These are phyloP conservation scores for Tricholoma terreum DNA, from an alignment of 768 basidiomycete genomes.

Conservation along the genomic window DNA sequence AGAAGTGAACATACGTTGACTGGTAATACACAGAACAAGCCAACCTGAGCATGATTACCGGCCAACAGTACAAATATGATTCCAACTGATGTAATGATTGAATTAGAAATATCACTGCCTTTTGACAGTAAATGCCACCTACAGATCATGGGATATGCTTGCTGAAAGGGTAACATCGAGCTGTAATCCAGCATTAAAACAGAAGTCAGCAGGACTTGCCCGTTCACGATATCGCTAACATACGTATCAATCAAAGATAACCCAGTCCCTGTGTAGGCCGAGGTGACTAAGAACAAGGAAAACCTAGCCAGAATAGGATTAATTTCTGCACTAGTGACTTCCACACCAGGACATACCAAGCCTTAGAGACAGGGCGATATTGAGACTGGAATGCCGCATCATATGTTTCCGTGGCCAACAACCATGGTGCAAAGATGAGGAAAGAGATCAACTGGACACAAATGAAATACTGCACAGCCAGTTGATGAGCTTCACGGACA, in stretches of 20 bases:
- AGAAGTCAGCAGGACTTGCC: background rate
- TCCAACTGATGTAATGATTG: conserved; percentile 31
- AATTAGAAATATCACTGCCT: background rate
- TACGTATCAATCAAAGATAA: conserved; percentile 62
- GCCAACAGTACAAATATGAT: conserved; percentile 65
- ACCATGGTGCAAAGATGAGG: conserved; percentile 60
- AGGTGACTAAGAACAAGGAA: conserved; percentile 42
- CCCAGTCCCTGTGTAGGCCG: conserved; percentile 64
- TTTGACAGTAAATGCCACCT: conserved; percentile 4
- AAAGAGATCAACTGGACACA: conserved; percentile 53
- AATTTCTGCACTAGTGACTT: background rate
- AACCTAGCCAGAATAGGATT: conserved; percentile 29
- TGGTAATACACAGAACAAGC: background rate
- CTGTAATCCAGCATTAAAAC: conserved; percentile 21
- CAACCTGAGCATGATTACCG: conserved; percentile 77
- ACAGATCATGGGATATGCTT: conserved; percentile 64
- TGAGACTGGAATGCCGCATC: conserved; percentile 50
- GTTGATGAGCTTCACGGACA: background rate
- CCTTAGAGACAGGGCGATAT: conserved; percentile 47
- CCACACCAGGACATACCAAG: conserved; percentile 41
- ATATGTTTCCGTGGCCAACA: conserved; percentile 41
- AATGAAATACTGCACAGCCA: conserved; percentile 59
- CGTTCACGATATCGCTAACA: conserved; percentile 9
- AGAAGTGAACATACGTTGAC: background rate
- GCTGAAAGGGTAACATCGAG: conserved; percentile 69